Percentiles rank a stretch among this genome's conserved stretches.
phyloP scores from a whole-genome alignment of 2,329 filamentous ascomycete genomes.

The Helminthosporium solani region DNA sequence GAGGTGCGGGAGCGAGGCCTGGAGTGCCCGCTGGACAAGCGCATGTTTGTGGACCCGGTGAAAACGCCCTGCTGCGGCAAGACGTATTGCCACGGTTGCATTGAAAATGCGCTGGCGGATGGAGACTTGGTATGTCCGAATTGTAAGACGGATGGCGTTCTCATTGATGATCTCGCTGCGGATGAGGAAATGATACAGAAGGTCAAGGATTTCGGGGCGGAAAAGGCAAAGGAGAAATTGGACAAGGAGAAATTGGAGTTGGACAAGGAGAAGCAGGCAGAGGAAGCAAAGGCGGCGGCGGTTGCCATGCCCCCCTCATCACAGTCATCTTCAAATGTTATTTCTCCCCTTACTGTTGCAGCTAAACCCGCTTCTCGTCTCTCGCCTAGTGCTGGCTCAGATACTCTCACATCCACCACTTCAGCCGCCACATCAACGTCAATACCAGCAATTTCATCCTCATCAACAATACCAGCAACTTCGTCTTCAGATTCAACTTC shows the following conservation, averaged over 20 bases:
- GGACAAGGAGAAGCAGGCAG: conserved; percentile 44
- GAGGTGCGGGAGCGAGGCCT: conserved; percentile 84
- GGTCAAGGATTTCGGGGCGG: conserved; percentile 71
- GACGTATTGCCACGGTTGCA: conserved; percentile 99
- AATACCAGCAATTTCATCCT: too few relatives aligned
- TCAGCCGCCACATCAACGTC: too few relatives aligned
- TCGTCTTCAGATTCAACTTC: too few relatives aligned
- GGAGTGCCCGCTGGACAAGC: conserved; percentile 94
- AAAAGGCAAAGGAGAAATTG: conserved; percentile 49
- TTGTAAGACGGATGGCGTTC: conserved; percentile 85
- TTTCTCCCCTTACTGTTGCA: conserved; percentile 26
- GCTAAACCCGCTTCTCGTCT: conserved; percentile 27
- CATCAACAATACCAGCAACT: too few relatives aligned
- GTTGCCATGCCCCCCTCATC: conserved; percentile 23
- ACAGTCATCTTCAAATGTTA: conserved; percentile 20
- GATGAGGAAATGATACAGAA: conserved; percentile 78
- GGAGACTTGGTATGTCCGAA: conserved; percentile 95
- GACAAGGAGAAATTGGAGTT: conserved; percentile 34
- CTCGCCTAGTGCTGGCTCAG: conserved; percentile 36
- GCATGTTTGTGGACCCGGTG: conserved; percentile 97
- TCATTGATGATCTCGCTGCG: conserved; percentile 84
- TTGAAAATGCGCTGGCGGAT: conserved; percentile 97
- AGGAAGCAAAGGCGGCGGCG: conserved; percentile 31
- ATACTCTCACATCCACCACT: conserved; percentile 34
- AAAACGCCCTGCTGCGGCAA: conserved; percentile 98